Evolutionary conservation across 1,139 yeast genomes (phyloP).

Genomic region (Magnusiomyces tetraspermus): DNA sequence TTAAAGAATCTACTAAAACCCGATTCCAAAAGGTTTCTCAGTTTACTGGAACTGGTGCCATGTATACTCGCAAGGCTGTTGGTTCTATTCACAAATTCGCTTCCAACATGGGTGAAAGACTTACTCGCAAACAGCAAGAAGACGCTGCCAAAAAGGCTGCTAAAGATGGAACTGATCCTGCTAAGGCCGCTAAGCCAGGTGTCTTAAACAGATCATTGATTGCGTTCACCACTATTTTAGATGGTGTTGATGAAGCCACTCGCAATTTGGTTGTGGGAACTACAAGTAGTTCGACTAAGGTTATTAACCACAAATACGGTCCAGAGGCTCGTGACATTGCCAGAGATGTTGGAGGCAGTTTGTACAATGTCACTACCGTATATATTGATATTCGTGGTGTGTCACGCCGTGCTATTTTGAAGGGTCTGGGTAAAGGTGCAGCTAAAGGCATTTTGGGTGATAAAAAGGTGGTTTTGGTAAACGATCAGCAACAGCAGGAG

Average conservation of each 20-base stretch:
- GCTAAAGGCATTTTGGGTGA: conserved; percentile 7
- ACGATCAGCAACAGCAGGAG: too few relatives aligned
- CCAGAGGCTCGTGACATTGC: conserved; percentile 10
- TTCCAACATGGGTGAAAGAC: conserved; percentile 6
- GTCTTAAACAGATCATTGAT: conserved; percentile 12
- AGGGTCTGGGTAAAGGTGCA: conserved; percentile 13
- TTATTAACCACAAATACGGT: conserved; percentile 13
- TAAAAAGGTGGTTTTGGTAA: conserved; percentile 3
- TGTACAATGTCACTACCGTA: conserved; percentile 9
- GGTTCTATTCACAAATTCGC: conserved; percentile 11
- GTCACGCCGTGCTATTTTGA: conserved; percentile 12
- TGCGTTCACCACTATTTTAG: conserved; percentile 15
- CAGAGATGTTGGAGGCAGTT: conserved; percentile 9
- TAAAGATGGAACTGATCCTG: conserved; percentile 8
- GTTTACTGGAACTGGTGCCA: conserved; percentile 11
- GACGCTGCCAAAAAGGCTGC: conserved; percentile 31
- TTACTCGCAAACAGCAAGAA: conserved; percentile 11
- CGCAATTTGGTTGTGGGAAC: conserved; percentile 6
- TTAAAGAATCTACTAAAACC: conserved; percentile 9
- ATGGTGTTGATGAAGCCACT: conserved; percentile 12
- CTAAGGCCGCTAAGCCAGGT: conserved; percentile 5
- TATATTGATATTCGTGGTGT: conserved; percentile 12
- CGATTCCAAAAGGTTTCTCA: conserved; percentile 5
- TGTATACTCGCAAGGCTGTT: conserved; percentile 9
- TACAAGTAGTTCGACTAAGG: conserved; percentile 6